phyloP scores from a whole-genome alignment of 805 yeast genomes.

The Lipomyces kockii region DNA sequence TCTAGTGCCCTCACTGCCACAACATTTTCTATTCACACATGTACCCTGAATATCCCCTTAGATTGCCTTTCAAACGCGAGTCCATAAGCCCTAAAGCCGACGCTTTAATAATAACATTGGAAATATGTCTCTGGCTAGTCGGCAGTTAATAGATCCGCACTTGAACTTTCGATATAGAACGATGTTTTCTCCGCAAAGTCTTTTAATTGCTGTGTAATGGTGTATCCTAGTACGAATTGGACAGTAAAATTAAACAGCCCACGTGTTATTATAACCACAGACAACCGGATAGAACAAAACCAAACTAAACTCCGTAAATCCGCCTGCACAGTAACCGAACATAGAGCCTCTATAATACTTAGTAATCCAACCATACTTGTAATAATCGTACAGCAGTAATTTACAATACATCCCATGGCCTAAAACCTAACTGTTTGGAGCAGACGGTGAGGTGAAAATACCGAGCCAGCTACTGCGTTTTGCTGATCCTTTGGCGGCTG shows the following conservation, averaged over 20 bases:
- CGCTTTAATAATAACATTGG: too few species aligned
- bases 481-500: background rate
- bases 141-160: too few species aligned
- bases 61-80: too few species aligned
- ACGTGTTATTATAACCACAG: background rate
- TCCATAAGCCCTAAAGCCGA: too few species aligned
- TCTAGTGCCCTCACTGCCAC: too few species aligned
- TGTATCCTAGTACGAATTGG: background rate
- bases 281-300: background rate
- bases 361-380: background rate
- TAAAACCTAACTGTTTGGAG: background rate
- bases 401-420: background rate
- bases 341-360: background rate
- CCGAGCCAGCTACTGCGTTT: constrained; percentile 21
- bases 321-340: background rate
- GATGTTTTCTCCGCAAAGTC: too few species aligned
- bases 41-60: too few species aligned
- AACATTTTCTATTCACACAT: too few species aligned
- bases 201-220: too few species aligned
- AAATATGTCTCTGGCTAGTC: too few species aligned
- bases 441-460: constrained; percentile 6
- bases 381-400: background rate
- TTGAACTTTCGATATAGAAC: too few species aligned
- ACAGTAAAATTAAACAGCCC: background rate
- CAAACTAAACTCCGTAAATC: background rate